Base-by-base conservation (phyloP, 345 rosid species). In the Ailanthus altissimus region DNA sequence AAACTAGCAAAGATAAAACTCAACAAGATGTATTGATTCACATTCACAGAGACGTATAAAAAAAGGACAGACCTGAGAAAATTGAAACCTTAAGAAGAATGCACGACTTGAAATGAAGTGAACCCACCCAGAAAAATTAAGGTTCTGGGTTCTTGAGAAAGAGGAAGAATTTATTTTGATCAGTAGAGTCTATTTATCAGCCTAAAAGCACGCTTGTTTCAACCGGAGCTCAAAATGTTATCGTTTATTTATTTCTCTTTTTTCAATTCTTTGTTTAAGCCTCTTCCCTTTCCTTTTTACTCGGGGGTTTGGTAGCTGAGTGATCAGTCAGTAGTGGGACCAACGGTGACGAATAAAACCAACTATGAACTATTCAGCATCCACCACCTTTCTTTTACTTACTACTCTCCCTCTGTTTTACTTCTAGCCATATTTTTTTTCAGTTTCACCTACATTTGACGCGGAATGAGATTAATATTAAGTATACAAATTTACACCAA, bases 71-170 rank as follows among this genome's bases (percentile, higher is more conserved):
- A 74, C 77, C 77, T 63, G 68, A 28, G 53, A 46, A 46, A 61
- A 62, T 6, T 12, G 43, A 45, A 28, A 45, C 21, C 49, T 18
- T 18, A 32, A 6, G 45, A 47, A 61, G 42, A 70, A 25, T 62
- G 77, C 36, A n/a, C n/a, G n/a, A n/a, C n/a, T 32, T 63, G 49
- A 74, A 74, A 62, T 36, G 36, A 63, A 62, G 4, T 7, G 50
- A 38, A 50, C 59, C 58, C 59, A 50, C 59, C 58, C 59, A 63
- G 61, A 38, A 63, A n/a, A 50, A 3, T n/a, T 56, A 16, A 45
- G 59, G 66, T 66, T 25, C 45, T 67, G 63, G 66, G 54, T 54
- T 51, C 15, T 58, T 11, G 16, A 0, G 42, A 64, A 38, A 50
- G 1, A 8, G 16, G 11, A 40, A 23, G 28, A 51, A 11, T 13